phyloP scores from a whole-genome alignment of 495 filamentous ascomycete genomes.

The Hypoxylon intermedium region DNA sequence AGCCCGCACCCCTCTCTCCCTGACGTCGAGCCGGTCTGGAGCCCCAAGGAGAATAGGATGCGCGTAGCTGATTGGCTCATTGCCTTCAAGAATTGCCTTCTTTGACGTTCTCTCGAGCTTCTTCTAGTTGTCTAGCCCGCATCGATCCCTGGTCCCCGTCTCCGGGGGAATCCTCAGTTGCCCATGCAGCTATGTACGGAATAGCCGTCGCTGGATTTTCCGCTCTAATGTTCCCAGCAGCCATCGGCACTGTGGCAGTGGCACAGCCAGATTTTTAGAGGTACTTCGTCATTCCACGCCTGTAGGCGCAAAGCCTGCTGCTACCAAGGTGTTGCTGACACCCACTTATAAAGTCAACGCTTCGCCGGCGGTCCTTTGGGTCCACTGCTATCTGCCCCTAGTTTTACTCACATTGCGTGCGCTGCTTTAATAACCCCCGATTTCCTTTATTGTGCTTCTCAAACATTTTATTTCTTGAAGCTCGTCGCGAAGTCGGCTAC shows the following conservation, averaged over 20 bases:
- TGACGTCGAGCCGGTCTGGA: conserved; percentile 40
- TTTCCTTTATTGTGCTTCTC: conserved; percentile 33
- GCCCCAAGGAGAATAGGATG: conserved; percentile 19
- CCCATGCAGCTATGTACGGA: conserved; percentile 10
- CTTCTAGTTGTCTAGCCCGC: conserved; percentile 42
- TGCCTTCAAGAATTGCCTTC: conserved; percentile 37
- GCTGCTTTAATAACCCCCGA: conserved; percentile 39
- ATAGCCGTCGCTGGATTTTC: conserved; percentile 35
- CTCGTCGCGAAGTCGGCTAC: conserved; percentile 18
- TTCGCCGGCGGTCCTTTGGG: conserved; percentile 31
- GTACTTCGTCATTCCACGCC: conserved; percentile 35
- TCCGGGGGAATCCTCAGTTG: conserved; percentile 28
- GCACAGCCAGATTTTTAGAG: conserved; percentile 8
- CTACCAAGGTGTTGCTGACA: conserved; percentile 25
- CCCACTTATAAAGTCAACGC: conserved; percentile 39
- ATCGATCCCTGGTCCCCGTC: conserved; percentile 20
- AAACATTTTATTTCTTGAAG: conserved; percentile 13
- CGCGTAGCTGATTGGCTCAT: conserved; percentile 30
- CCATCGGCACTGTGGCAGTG: conserved; percentile 34
- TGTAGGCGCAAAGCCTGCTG: conserved; percentile 10
- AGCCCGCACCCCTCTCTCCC: conserved; percentile 39
- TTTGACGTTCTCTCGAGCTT: conserved; percentile 40
- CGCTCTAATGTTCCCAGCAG: conserved; percentile 10
- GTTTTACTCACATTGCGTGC: conserved; percentile 33
- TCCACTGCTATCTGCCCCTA: conserved; percentile 33